Evolutionary conservation across 2,329 filamentous ascomycete genomes (phyloP).

Genomic region (Botrytis paeoniae): DNA sequence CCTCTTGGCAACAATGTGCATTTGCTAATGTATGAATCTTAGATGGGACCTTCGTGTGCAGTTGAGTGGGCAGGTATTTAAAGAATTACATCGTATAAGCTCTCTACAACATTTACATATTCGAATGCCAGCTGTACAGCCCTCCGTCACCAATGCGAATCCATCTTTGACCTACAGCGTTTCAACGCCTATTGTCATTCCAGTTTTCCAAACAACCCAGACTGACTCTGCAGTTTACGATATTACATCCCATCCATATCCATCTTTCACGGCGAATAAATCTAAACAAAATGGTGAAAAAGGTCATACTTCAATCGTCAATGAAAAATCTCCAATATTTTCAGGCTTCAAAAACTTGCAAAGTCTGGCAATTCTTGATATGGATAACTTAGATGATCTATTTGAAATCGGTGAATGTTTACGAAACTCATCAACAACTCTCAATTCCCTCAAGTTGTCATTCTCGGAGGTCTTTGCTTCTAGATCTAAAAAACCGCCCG

Average conservation of each 20-base stretch:
- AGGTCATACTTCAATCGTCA: conserved; percentile 6
- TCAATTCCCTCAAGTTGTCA: conserved; percentile 55
- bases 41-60: conserved; percentile 66
- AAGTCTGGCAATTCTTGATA: conserved; percentile 55
- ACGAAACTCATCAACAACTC: conserved; percentile 51
- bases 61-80: conserved; percentile 56
- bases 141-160: neutral
- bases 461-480: conserved; percentile 53
- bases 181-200: neutral
- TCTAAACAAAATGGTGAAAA: conserved; percentile 21
- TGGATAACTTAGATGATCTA: conserved; percentile 56
- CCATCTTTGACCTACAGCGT: neutral
- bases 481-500: conserved; percentile 45
- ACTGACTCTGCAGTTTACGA: neutral
- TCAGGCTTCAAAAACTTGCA: conserved; percentile 56
- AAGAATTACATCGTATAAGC: conserved; percentile 52
- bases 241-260: neutral
- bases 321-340: conserved; percentile 46
- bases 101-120: conserved; percentile 54
- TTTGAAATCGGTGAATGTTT: conserved; percentile 56
- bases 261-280: conserved; percentile 18
- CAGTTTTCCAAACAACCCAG: neutral
- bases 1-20: neutral
- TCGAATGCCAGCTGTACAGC: conserved; percentile 55
- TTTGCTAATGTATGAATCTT: conserved; percentile 11